phyloP scores from a whole-genome alignment of 169 alveolate genomes.

The Plasmodium coatneyi region DNA sequence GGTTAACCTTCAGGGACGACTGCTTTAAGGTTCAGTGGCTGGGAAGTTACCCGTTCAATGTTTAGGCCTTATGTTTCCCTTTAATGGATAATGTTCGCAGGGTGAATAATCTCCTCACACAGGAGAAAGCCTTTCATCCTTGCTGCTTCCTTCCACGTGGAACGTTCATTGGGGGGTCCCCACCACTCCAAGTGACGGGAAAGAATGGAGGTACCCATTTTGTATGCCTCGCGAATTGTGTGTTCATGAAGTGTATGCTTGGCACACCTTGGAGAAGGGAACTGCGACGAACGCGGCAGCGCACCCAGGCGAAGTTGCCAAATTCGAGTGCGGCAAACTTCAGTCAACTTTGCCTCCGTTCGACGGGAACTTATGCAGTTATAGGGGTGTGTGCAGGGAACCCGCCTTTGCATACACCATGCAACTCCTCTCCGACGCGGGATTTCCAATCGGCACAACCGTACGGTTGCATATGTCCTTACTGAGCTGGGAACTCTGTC shows the following conservation, averaged over 20 bases:
- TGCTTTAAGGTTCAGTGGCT: not conserved
- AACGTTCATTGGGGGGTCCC: not conserved
- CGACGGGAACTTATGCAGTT: not conserved
- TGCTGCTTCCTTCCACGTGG: not conserved
- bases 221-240: not conserved
- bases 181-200: not conserved
- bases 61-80: not conserved
- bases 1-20: not conserved
- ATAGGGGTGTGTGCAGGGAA: not conserved
- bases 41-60: not conserved
- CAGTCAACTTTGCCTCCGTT: not conserved
- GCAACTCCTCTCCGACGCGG: not conserved
- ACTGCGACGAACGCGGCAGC: not conserved
- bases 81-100: not conserved
- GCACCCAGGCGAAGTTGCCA: not conserved
- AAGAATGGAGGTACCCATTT: not conserved
- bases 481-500: not conserved
- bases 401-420: not conserved
- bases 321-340: too few relatives aligned
- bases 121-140: not conserved
- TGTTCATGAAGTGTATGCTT: not conserved
- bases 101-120: not conserved
- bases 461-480: not conserved
- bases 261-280: not conserved
- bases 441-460: not conserved